These are phyloP conservation scores for Alternaria triticina DNA, from an alignment of 2,329 filamentous ascomycete genomes.

Conservation along the genomic window DNA sequence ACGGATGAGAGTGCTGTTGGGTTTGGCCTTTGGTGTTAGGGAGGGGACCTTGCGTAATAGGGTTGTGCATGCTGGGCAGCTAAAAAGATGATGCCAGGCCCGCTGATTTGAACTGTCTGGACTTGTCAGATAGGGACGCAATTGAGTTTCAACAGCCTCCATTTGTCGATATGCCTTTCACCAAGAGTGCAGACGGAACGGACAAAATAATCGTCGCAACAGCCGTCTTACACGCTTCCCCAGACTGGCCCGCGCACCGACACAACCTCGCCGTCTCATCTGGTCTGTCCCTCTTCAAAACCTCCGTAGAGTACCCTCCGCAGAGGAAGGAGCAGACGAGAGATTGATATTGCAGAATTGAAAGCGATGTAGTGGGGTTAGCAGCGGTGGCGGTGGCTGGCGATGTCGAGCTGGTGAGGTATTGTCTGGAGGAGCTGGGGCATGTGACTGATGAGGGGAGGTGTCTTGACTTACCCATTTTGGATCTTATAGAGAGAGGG, in stretches of 20 bases:
- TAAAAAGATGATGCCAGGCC: neutral
- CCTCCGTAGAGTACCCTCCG: neutral
- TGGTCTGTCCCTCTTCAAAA: neutral
- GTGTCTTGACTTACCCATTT: fast-evolving
- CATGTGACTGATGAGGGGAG: neutral
- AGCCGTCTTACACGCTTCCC: too few species aligned
- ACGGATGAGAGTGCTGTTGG: neutral
- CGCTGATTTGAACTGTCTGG: neutral
- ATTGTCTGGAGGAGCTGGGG: neutral
- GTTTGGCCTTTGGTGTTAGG: neutral
- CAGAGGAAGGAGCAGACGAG: neutral
- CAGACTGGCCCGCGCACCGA: too few species aligned
- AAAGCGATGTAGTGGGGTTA: neutral
- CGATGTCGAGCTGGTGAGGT: neutral
- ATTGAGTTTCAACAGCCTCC: too few species aligned
- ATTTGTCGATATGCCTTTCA: neutral
- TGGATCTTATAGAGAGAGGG: neutral
- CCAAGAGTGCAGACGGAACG: neutral
- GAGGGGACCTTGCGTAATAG: too few species aligned
- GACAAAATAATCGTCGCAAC: too few species aligned
- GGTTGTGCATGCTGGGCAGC: neutral
- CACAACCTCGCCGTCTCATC: too few species aligned
- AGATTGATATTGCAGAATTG: fast-evolving
- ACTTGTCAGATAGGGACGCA: neutral
- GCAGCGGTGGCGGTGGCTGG: too few species aligned